phyloP scores from a whole-genome alignment of 1,284 basidiomycete genomes.

The Singerocomus inundabilis region DNA sequence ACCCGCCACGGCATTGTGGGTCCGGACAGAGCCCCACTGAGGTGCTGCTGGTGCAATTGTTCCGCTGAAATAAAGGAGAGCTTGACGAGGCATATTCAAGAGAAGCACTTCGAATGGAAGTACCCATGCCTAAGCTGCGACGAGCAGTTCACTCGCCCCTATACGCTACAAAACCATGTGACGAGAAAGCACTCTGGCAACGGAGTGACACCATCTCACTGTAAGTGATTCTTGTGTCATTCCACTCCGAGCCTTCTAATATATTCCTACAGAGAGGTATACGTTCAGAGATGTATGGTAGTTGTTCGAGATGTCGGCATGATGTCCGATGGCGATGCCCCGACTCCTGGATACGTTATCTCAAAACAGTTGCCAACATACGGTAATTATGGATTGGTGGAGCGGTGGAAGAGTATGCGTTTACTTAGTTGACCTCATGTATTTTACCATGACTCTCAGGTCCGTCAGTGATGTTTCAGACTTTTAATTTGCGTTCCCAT shows the following conservation, averaged over 20 bases:
- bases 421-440: constrained; percentile 15
- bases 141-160: constrained; percentile 28
- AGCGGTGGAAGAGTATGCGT: not conserved
- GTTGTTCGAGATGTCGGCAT: not conserved
- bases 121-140: constrained; percentile 19
- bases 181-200: constrained; percentile 9
- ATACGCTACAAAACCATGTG: constrained; percentile 22
- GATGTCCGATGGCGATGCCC: not conserved
- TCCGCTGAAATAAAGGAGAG: constrained; percentile 29
- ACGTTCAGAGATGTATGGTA: not conserved
- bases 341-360: constrained; percentile 8
- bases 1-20: constrained; percentile 17
- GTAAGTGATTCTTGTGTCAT: constrained; percentile 10
- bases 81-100: constrained; percentile 26
- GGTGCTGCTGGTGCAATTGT: constrained; percentile 23
- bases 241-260: constrained; percentile 3
- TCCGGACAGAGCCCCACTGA: constrained; percentile 13
- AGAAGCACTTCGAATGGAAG: constrained; percentile 27
- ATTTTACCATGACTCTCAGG: constrained; percentile 3
- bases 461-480: constrained; percentile 1
- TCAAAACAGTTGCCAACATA: not conserved
- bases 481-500: constrained; percentile 1
- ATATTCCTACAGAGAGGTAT: not conserved
- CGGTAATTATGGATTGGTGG: not conserved
- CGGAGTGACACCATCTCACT: not conserved